Evolutionary conservation across 805 yeast species (phyloP).

Genomic region (Yamadazyma laniorum): DNA sequence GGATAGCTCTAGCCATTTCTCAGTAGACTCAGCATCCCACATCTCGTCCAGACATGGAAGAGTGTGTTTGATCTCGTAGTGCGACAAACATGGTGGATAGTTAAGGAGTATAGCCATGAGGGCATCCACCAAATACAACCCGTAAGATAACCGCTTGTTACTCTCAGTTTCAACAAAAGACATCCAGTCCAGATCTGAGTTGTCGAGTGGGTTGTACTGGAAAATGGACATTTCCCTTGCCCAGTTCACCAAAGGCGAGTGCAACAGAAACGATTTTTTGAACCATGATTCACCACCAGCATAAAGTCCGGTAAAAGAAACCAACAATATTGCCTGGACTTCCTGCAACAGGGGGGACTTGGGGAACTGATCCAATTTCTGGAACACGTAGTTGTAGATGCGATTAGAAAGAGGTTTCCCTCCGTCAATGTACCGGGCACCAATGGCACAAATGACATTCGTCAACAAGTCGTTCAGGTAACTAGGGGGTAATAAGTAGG

Average conservation of each 20-base stretch:
- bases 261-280: background rate
- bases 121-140: slow-evolving; percentile 1
- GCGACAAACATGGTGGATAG: slow-evolving; percentile 2
- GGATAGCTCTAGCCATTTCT: background rate
- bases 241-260: background rate
- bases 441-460: slow-evolving; percentile 1
- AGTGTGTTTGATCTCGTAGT: slow-evolving; percentile 1
- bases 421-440: background rate
- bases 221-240: background rate
- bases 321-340: slow-evolving; percentile 1
- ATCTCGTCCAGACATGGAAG: slow-evolving; percentile 1
- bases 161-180: slow-evolving; percentile 1
- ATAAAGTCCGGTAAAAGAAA: background rate
- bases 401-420: background rate
- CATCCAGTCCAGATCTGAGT: slow-evolving; percentile 1
- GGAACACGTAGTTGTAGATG: background rate
- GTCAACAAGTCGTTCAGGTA: background rate
- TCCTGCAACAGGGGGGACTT: background rate
- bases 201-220: background rate
- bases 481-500: background rate
- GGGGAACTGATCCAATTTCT: background rate
- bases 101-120: background rate
- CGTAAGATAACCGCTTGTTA: background rate
- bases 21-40: background rate
- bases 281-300: background rate